Percentiles rank a stretch among this genome's conserved stretches.
phyloP scores from a whole-genome alignment of 2,329 filamentous ascomycete species.

The Clarireedia paspali region DNA sequence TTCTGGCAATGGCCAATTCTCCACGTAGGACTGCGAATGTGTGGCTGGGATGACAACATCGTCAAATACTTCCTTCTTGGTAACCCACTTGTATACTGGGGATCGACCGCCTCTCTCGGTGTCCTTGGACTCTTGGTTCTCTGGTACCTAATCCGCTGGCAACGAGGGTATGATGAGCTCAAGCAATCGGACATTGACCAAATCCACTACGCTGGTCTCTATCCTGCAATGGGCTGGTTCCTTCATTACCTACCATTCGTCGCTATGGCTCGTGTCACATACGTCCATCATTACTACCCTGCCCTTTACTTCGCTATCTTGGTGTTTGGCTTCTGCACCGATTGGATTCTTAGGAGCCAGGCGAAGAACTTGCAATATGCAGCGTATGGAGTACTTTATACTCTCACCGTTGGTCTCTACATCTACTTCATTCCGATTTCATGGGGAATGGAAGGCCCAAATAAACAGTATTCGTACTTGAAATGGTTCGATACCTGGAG shows the following conservation, averaged over 20 bases:
- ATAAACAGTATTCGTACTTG: conserved; percentile 79
- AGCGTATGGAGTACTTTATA: conserved; percentile 70
- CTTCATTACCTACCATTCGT: conserved; percentile 94
- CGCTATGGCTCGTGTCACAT: conserved; percentile 96
- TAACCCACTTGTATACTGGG: conserved; percentile 96
- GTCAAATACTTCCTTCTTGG: conserved; percentile 98
- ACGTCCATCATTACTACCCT: conserved; percentile 98
- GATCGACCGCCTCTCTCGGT: conserved; percentile 71
- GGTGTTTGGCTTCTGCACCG: conserved; percentile 75
- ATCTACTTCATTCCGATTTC: conserved; percentile 87
- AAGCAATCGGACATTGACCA: conserved; percentile 76
- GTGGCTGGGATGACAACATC: conserved; percentile 90
- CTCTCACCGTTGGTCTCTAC: conserved; percentile 71
- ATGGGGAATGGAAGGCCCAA: conserved; percentile 87
- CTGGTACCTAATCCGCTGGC: conserved; percentile 92
- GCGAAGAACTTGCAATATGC: conserved; percentile 55
- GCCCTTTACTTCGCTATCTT: conserved; percentile 97
- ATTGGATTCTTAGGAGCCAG: conserved; percentile 70
- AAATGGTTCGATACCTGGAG: conserved; percentile 89
- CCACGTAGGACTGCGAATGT: conserved; percentile 94
- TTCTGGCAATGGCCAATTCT: conserved; percentile 99
- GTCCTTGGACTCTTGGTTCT: conserved; percentile 63
- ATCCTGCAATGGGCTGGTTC: conserved; percentile 89
- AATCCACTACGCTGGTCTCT: conserved; percentile 88
- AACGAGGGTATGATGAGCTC: conserved; percentile 85